phyloP scores from a whole-genome alignment of 2,329 filamentous ascomycete genomes.

The Calonectria pseudoreteaudii region DNA sequence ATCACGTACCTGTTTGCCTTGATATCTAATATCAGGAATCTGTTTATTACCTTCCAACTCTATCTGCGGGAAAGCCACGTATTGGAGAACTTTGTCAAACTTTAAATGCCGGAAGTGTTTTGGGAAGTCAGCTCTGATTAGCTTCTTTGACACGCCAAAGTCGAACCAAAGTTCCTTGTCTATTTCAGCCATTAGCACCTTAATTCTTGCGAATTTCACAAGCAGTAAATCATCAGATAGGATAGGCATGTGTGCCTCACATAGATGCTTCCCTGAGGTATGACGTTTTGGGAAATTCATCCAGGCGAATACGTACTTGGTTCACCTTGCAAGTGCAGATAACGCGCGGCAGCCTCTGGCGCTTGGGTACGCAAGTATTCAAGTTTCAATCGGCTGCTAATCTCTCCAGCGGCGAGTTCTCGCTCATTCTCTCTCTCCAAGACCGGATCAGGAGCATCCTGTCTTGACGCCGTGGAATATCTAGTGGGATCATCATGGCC shows the following conservation, averaged over 20 bases:
- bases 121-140: neutral
- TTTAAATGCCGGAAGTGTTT: constrained; percentile 17
- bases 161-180: constrained; percentile 21
- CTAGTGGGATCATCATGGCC: too few species aligned
- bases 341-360: neutral
- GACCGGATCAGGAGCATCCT: neutral
- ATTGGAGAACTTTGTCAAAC: constrained; percentile 18
- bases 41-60: neutral
- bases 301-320: neutral
- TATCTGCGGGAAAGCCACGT: constrained; percentile 20
- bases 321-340: neutral
- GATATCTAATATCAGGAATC: neutral
- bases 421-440: neutral
- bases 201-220: neutral
- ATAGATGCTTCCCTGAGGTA: too few species aligned
- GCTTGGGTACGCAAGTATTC: constrained; percentile 5
- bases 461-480: neutral
- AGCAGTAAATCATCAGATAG: too few species aligned
- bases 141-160: constrained; percentile 12
- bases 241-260: too few species aligned
- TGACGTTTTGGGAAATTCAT: too few species aligned
- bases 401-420: neutral
- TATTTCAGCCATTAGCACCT: neutral
- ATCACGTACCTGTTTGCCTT: constrained; percentile 7
- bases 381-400: constrained; percentile 7